phyloP scores from a whole-genome alignment of 1,139 yeast species.

The Hyphopichia khmerensis region DNA sequence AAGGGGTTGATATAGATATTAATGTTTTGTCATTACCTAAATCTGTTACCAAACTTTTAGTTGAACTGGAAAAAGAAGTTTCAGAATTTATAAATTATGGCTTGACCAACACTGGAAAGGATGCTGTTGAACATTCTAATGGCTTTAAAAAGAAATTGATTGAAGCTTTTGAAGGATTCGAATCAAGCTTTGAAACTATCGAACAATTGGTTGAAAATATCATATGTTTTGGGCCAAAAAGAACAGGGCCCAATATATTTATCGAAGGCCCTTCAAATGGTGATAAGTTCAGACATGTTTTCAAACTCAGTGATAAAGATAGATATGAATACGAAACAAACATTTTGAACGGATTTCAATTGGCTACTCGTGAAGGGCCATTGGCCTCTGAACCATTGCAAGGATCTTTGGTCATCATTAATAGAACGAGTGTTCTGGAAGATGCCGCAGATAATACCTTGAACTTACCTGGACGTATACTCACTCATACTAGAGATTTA shows the following conservation, averaged over 20 bases:
- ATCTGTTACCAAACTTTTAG: conserved; percentile 49
- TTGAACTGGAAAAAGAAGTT: conserved; percentile 42
- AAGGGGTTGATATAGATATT: conserved; percentile 50
- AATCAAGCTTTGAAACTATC: conserved; percentile 17
- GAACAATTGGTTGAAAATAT: conserved; percentile 44
- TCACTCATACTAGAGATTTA: conserved; percentile 70
- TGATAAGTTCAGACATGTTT: conserved; percentile 31
- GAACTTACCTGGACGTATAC: conserved; percentile 65
- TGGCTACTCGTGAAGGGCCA: conserved; percentile 85
- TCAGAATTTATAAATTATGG: conserved; percentile 18
- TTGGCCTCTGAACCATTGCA: conserved; percentile 84
- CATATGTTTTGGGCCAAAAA: conserved; percentile 74
- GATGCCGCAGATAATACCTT: conserved; percentile 28
- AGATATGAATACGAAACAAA: conserved; percentile 60
- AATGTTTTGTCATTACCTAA: conserved; percentile 60
- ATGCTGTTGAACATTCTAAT: conserved; percentile 4
- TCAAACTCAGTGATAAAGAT: conserved; percentile 12
- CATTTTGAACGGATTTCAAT: conserved; percentile 78
- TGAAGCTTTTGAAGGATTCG: conserved; percentile 22
- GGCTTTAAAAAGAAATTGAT: conserved; percentile 32
- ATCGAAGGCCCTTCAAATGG: conserved; percentile 48
- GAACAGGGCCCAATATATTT: conserved; percentile 74
- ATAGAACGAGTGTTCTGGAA: conserved; percentile 30
- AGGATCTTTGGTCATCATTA: conserved; percentile 62
- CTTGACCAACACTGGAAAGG: conserved; percentile 13